These are phyloP conservation scores for Pugionium cornutum DNA, from an alignment of 345 rosid genomes.

Conservation along the genomic window DNA sequence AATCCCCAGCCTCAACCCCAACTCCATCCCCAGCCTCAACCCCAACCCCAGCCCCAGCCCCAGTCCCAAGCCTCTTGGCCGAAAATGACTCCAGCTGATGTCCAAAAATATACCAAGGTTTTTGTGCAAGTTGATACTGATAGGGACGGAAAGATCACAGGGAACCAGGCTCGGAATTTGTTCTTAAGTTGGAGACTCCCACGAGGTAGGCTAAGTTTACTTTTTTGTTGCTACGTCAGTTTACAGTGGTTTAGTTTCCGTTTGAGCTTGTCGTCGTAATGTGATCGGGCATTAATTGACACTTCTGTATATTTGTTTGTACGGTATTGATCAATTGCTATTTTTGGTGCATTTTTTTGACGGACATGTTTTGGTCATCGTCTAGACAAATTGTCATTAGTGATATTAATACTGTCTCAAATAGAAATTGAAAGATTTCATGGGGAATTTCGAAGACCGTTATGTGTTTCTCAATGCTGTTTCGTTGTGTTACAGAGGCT, in stretches of 20 bases:
- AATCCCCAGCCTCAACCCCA: not conserved
- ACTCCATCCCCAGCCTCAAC: conserved; percentile 12
- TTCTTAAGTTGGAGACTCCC: conserved; percentile 98
- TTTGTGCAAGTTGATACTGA: conserved; percentile 92
- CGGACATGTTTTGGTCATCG: too few relatives aligned
- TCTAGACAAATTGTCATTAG: not conserved
- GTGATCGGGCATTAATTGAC: not conserved
- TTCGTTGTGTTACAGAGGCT: conserved; percentile 60
- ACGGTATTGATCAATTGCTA: conserved; percentile 11
- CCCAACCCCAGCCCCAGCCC: not conserved
- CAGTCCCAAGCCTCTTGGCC: conserved; percentile 65
- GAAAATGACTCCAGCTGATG: conserved; percentile 83
- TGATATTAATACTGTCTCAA: not conserved
- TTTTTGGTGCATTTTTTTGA: not conserved
- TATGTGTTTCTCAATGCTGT: conserved; percentile 20
- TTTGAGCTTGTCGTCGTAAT: conserved; percentile 7
- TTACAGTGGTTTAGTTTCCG: conserved; percentile 11
- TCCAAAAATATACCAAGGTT: conserved; percentile 87
- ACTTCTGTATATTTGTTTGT: conserved; percentile 17
- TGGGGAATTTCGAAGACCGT: conserved; percentile 9
- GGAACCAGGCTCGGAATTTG: conserved; percentile 88
- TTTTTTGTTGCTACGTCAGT: conserved; percentile 24
- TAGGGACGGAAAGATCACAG: conserved; percentile 91
- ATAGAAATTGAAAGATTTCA: not conserved
- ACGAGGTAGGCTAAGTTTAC: conserved; percentile 59